A percentile compares a stretch with the other conserved stretches of the same genome.
Evolutionary conservation across 306 rosid genomes (phyloP).

Genomic region (Myrica gale): DNA sequence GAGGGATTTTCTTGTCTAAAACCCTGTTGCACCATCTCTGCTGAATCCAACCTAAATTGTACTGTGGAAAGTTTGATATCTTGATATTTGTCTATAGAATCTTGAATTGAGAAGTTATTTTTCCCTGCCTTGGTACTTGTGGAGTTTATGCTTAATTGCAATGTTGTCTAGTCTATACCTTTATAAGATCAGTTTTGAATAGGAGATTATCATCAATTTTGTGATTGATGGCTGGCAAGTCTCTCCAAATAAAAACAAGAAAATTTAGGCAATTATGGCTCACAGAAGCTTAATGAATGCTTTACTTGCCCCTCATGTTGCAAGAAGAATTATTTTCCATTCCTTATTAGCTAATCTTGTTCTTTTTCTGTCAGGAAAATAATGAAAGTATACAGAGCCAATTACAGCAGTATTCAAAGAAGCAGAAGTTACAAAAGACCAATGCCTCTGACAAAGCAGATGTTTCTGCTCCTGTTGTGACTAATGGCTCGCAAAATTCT

Average conservation of each 20-base stretch:
- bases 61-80: not conserved
- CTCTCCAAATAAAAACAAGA: not conserved
- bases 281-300: not conserved
- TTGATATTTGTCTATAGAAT: not conserved
- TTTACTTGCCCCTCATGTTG: not conserved
- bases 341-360: not conserved
- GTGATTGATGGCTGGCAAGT: not conserved
- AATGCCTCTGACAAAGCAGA: constrained; percentile 43
- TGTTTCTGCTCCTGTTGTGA: constrained; percentile 31
- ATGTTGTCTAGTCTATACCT: too few species aligned
- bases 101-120: not conserved
- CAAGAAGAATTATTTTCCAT: not conserved
- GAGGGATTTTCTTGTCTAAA: not conserved
- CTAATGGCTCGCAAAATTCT: constrained; percentile 43
- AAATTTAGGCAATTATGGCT: not conserved
- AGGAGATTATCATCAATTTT: not conserved
- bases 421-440: constrained; percentile 57
- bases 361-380: constrained; percentile 45
- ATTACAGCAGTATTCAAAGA: constrained; percentile 42
- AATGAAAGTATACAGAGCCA: constrained; percentile 44
- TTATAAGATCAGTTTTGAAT: not conserved
- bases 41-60: not conserved
- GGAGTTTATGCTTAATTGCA: not conserved
- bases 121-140: not conserved
- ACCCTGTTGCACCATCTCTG: not conserved